Percentiles rank a stretch among this genome's conserved stretches.
phyloP scores from a whole-genome alignment of 306 rosid species.

The Malus asiatica region DNA sequence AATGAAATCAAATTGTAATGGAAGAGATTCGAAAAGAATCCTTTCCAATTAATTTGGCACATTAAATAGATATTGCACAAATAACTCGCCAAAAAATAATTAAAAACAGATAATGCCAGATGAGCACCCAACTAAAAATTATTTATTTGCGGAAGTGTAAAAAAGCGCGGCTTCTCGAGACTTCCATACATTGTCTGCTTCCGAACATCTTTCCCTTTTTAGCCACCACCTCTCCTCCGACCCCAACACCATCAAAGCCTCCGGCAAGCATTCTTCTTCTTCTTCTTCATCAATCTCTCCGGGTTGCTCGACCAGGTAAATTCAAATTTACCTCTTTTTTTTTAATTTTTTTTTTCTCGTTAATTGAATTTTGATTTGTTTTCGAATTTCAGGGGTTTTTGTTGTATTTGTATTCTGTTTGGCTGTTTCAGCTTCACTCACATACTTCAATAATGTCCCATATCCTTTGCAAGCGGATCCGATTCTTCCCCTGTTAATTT shows the following conservation, averaged over 20 bases:
- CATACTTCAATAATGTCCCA: constrained; percentile 46
- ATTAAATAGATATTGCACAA: no score
- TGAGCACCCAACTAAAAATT: not conserved
- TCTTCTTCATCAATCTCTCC: not conserved
- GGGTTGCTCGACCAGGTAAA: not conserved
- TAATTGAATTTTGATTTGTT: not conserved
- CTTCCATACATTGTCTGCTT: constrained; percentile 1
- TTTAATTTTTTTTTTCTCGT: not conserved
- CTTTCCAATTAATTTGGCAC: no score
- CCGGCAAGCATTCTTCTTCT: not conserved
- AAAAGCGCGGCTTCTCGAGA: constrained; percentile 22
- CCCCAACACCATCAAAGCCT: not conserved
- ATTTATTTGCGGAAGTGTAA: not conserved
- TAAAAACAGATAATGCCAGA: not conserved
- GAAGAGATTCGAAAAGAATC: no score
- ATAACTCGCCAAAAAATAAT: not conserved
- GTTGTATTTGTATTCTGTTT: constrained; percentile 28
- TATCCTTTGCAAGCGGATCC: constrained; percentile 42
- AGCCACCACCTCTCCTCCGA: not conserved
- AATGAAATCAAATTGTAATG: no score
- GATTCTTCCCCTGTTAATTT: not conserved
- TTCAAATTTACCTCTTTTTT: no score
- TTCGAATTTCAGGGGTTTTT: constrained; percentile 15
- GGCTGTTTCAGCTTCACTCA: constrained; percentile 16
- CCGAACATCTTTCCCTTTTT: not conserved